Evolutionary conservation across 1,139 yeast genomes (phyloP).

Genomic region (Pichia terricola): DNA sequence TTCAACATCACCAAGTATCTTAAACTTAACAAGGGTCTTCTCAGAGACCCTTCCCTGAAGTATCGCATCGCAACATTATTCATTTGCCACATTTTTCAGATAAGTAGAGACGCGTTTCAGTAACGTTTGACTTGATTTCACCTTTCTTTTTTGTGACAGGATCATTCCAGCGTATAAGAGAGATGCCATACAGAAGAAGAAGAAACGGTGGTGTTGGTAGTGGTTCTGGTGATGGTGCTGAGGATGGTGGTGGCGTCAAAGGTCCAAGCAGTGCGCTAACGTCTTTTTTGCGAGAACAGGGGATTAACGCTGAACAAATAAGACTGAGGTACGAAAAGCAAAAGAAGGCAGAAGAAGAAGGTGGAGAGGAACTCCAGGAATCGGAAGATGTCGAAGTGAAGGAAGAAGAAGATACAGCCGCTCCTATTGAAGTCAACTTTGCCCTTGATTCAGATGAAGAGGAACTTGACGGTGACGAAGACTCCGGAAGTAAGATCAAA

Average conservation of each 20-base stretch:
- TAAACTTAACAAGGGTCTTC: too few species aligned
- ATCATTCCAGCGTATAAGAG: too few species aligned
- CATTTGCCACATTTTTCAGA: too few species aligned
- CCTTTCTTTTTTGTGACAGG: too few species aligned
- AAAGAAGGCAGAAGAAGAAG: slow-evolving; percentile 16
- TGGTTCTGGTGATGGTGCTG: not conserved
- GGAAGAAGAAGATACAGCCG: not conserved
- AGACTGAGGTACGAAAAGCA: slow-evolving; percentile 45
- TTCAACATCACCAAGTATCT: too few species aligned
- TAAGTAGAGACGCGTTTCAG: too few species aligned
- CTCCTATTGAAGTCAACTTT: slow-evolving; percentile 2
- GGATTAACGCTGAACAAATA: slow-evolving; percentile 76
- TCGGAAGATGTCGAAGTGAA: not conserved
- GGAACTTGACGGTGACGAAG: slow-evolving; percentile 33
- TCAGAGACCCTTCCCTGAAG: too few species aligned
- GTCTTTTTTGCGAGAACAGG: slow-evolving; percentile 70
- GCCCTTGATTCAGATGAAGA: slow-evolving; percentile 22
- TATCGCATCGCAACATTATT: too few species aligned
- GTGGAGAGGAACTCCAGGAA: not conserved
- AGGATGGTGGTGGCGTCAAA: slow-evolving; percentile 36
- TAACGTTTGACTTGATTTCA: too few species aligned
- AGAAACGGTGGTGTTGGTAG: slow-evolving; percentile 7
- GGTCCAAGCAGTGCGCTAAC: slow-evolving; percentile 79
- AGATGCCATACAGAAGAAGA: slow-evolving; percentile 21
- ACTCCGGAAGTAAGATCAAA: slow-evolving; percentile 26